These are phyloP conservation scores for Piper betle DNA, from an alignment of 164 flowering plant species.

Conservation along the genomic window DNA sequence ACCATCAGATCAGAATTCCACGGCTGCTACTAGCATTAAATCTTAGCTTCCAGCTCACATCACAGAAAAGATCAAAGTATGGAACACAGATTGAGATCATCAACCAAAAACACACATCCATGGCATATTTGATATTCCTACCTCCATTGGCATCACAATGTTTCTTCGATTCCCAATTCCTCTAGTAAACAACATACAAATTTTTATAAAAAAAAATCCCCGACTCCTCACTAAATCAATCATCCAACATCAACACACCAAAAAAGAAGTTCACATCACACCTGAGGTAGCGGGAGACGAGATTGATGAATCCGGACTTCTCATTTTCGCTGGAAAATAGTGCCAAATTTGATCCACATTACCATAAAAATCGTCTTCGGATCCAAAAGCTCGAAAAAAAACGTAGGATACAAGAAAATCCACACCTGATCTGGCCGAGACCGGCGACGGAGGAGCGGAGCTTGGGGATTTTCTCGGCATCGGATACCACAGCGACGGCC, in stretches of 20 bases:
- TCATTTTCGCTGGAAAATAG: slow-evolving; percentile 65
- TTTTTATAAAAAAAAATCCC: too few species aligned
- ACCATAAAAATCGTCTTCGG: not conserved
- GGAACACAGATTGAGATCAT: too few species aligned
- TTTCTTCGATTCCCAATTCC: too few species aligned
- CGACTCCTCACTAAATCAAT: too few species aligned
- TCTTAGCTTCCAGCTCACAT: not conserved
- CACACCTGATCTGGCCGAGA: slow-evolving; percentile 71
- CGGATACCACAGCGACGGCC: slow-evolving; percentile 24
- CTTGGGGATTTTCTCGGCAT: slow-evolving; percentile 42
- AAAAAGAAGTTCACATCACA: slow-evolving; percentile 6
- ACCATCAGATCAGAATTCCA: not conserved
- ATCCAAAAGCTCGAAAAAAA: not conserved
- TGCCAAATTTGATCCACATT: not conserved
- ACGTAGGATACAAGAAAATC: not conserved
- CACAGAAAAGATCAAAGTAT: too few species aligned
- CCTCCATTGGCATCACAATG: too few species aligned
- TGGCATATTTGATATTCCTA: too few species aligned
- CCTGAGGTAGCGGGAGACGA: slow-evolving; percentile 93
- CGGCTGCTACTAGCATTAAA: not conserved
- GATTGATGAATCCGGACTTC: slow-evolving; percentile 87
- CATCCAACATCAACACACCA: not conserved
- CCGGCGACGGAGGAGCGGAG: slow-evolving; percentile 56
- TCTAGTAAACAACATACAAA: too few species aligned
- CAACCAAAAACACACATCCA: too few species aligned